Evolutionary conservation across 73 alveolate genomes (phyloP), one percentile per base, ranked within the genome.

Genomic region (Stentor coeruleus): DNA sequence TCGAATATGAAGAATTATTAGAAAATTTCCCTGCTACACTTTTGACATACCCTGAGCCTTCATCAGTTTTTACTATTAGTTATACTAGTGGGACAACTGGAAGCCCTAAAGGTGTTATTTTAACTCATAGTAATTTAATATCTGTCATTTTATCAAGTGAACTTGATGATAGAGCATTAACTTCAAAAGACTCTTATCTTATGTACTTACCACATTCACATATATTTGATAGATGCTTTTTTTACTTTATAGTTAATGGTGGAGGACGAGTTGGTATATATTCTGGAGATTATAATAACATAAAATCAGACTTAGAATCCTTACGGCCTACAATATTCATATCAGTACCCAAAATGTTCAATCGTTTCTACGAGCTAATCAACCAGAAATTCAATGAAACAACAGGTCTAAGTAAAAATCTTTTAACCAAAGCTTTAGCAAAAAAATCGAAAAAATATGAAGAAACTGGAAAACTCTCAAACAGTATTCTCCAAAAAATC

Each of bases 11-110:
- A n/a, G n/a, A n/a, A n/a, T n/a, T n/a, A n/a, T n/a, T n/a, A n/a
- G n/a, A n/a, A n/a, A n/a, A n/a, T n/a, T n/a, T n/a, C n/a, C n/a
- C n/a, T n/a, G n/a, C n/a, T n/a, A n/a, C n/a, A n/a, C n/a, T n/a
- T n/a, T n/a, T n/a, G n/a, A n/a, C n/a, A n/a, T n/a, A n/a, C n/a
- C 73, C 73, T 0, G 28, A 57, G 73, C 91, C 92, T 36, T 85
- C 87, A 76, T n/a, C n/a, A n/a, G n/a, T 85, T 6, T 91, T 74
- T 73, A 91, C 96, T 35, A 88, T 94, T 73, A 88, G 94, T 77
- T 93, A 91, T 76, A 93, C 98, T 37, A 84, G 94, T 82, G 98
- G 98, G 14, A 93, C 98, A 0, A 93, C 98, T 37, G 98, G 98
- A 38, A 81, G 74, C 66, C 98, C 97, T 60, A 93, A 93, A 83